Evolutionary conservation across 2,329 filamentous ascomycete species (phyloP), one percentile per base, ranked within the genome.

Genomic region (Monosporascus sp.): DNA sequence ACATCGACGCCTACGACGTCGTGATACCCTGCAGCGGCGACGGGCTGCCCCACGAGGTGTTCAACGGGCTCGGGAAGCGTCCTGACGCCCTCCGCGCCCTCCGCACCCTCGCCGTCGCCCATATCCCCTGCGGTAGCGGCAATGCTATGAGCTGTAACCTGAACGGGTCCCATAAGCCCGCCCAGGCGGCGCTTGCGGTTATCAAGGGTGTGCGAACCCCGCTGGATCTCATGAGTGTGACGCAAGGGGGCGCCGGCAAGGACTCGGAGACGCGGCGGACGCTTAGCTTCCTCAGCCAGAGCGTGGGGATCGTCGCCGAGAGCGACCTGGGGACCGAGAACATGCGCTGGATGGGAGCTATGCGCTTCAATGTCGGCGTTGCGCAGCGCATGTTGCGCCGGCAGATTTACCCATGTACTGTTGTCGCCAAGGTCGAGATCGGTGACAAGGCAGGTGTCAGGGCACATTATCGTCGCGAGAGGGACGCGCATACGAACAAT

Each of bases 101-200:
- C 55, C 74, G 78, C 22, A 88, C 86, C 63, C 74, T 97, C 15
- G 89, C 94, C 1, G 85, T 99, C 2, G 87, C 86, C 22, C 90
- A 96, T 65, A 79, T 99, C 37, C 94, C 94, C 1, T 96, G 92
- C 66, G 94, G 94, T 15, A 94, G 89, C 49, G 94, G 94, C 6
- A 99, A 99, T 69, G 94, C 90, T 22, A 88, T 97, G 85, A 89
- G 89, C 58, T 86, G 88, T 74, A 97, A 97, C 69, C 74, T 95
- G 47, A 91, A 90, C 60, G 94, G 93, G 5, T 92, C 91, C 1
- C 81, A 87, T 58, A 85, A 82, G 58, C 81, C 88, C 8, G 88
- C 85, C 55, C 70, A 89, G 46, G 91, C 92, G 0, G 90, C 93
- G 1, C 74, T 97, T 56, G 86, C 85, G 24, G 85, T 97, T 47